phyloP scores from a whole-genome alignment of 805 yeast genomes.

The Saccharomycopsis fibuligera region DNA sequence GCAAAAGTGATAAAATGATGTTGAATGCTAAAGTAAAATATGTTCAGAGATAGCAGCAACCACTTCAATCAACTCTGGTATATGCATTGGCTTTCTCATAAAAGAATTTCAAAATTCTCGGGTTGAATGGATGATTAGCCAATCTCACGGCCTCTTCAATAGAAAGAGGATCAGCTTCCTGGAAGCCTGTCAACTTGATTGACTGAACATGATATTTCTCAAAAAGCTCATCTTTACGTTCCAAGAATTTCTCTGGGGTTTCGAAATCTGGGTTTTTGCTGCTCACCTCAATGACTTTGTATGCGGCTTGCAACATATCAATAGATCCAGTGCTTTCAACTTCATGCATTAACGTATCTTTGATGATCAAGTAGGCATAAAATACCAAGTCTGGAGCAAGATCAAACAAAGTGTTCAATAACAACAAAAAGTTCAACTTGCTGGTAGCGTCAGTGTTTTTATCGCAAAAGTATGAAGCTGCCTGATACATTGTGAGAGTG shows the following conservation, averaged over 20 bases:
- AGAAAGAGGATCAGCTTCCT: constrained; percentile 3
- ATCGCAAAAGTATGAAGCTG: constrained; percentile 5
- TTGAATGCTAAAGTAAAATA: background rate
- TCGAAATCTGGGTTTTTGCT: constrained; percentile 5
- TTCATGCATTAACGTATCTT: constrained; percentile 9
- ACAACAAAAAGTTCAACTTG: constrained; percentile 6
- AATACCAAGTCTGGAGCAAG: constrained; percentile 13
- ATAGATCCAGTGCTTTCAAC: constrained; percentile 15
- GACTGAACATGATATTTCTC: constrained; percentile 2
- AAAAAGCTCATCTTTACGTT: constrained; percentile 1
- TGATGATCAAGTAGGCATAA: constrained; percentile 9
- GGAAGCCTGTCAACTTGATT: constrained; percentile 1
- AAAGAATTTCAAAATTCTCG: constrained; percentile 5
- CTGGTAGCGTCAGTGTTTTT: constrained; percentile 7
- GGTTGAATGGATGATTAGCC: constrained; percentile 6
- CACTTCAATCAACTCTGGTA: constrained; percentile 6
- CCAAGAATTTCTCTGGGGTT: constrained; percentile 2
- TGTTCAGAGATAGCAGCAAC: background rate
- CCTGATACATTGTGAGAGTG: constrained; percentile 11
- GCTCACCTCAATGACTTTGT: background rate
- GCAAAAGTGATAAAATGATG: background rate
- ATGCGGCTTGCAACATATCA: constrained; percentile 10
- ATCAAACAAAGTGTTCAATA: constrained; percentile 12
- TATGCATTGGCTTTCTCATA: constrained; percentile 8
- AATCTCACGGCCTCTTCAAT: constrained; percentile 4